Conservation (phyloP, 306 rosid species). For the Quercus parvula region DNA sequence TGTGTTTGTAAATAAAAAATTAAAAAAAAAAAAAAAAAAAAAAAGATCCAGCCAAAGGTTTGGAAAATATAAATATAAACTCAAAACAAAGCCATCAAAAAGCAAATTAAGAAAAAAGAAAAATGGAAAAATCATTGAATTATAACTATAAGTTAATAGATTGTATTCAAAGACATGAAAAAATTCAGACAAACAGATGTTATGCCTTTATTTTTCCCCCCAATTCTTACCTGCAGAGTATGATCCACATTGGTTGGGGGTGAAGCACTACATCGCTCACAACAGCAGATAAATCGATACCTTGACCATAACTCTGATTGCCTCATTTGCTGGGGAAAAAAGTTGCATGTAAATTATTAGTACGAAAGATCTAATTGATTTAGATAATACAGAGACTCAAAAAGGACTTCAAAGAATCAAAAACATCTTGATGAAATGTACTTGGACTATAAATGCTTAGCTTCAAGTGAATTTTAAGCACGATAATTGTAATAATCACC, state of each 20-base stretch:
- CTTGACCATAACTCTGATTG: slow-evolving; percentile 74
- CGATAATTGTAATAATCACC: no score
- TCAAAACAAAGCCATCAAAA: not conserved
- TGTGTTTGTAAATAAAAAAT: no score
- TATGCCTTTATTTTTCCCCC: not conserved
- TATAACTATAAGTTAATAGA: not conserved
- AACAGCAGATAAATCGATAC: slow-evolving; percentile 62
- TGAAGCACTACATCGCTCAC: slow-evolving; percentile 50
- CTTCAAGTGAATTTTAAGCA: no score
- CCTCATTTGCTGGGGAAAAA: slow-evolving; percentile 46
- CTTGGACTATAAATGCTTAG: no score
- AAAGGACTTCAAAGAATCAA: no score
- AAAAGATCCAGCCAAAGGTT: no score
- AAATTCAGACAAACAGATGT: not conserved
- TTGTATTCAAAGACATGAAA: not conserved
- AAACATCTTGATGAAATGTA: no score
- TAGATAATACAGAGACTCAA: no score
- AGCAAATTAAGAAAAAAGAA: not conserved
- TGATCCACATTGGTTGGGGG: slow-evolving; percentile 52
- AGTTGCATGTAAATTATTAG: not conserved
- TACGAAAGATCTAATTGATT: not conserved
- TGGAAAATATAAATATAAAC: not conserved
- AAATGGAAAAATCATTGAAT: not conserved
- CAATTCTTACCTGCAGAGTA: slow-evolving; percentile 59
- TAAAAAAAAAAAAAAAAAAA: no score